These are phyloP conservation scores for Naganishia liquefaciens DNA, from an alignment of 1,284 basidiomycete genomes.

Conservation along the genomic window DNA sequence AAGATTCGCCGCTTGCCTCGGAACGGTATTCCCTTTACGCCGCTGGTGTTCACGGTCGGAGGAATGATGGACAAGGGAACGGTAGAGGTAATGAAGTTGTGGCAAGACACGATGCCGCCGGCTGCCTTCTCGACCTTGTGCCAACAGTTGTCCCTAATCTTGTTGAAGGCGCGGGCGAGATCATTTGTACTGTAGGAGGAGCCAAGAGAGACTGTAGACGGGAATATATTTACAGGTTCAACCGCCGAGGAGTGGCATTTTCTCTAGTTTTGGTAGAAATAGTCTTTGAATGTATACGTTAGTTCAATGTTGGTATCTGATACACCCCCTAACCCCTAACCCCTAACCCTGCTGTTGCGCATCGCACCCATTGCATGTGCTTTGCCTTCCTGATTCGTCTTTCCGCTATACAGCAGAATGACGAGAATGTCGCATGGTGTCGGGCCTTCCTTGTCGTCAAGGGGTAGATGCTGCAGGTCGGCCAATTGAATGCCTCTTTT, in stretches of 20 bases:
- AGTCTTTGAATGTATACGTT: slow-evolving; percentile 1
- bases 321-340: slow-evolving; percentile 9
- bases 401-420: slow-evolving; percentile 1
- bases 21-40: not conserved
- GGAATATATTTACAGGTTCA: no score
- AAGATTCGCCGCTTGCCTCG: not conserved
- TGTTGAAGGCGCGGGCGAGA: not conserved
- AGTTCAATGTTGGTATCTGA: not conserved
- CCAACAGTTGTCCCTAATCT: not conserved
- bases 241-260: not conserved
- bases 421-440: slow-evolving; percentile 12
- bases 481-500: slow-evolving; percentile 8
- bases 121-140: slow-evolving; percentile 2
- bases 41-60: not conserved
- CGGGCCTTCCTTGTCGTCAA: slow-evolving; percentile 7
- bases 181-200: not conserved
- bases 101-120: not conserved
- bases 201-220: not conserved
- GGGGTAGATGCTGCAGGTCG: slow-evolving; percentile 1
- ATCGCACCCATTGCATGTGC: not conserved
- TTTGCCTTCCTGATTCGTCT: slow-evolving; percentile 7
- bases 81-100: not conserved
- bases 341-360: not conserved
- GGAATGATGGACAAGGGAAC: slow-evolving; percentile 8
- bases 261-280: not conserved